A percentile compares a stretch with the other conserved stretches of the same genome.
Conservation (phyloP, 768 basidiomycete species). For the Trametes cingulata region DNA sequence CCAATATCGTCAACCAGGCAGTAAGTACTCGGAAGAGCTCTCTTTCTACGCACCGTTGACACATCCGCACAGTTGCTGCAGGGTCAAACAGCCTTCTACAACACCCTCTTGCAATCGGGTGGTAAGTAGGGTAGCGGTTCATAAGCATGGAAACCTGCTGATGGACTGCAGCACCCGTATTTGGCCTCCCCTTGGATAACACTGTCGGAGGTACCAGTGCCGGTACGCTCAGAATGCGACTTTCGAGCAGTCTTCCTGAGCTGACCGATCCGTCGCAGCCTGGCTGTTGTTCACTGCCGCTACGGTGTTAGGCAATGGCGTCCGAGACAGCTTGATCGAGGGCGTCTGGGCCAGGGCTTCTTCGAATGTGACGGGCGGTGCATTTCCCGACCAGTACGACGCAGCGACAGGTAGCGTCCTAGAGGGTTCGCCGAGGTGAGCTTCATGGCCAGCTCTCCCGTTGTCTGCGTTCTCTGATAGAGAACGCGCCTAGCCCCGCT, state of each 20-base stretch:
- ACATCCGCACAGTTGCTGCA: not conserved
- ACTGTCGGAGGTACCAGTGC: not conserved
- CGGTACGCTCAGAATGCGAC: not conserved
- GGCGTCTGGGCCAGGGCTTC: slow-evolving; percentile 2
- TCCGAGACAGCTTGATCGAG: slow-evolving; percentile 11
- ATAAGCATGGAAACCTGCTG: not conserved
- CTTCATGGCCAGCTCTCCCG: not conserved
- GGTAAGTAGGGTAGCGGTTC: not conserved
- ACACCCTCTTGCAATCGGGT: not conserved
- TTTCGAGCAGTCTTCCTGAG: no score
- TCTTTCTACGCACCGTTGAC: not conserved
- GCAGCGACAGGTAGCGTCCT: not conserved
- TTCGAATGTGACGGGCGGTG: slow-evolving; percentile 8
- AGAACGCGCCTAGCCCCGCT: slow-evolving; percentile 5
- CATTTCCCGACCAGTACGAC: slow-evolving; percentile 12
- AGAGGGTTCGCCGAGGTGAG: slow-evolving; percentile 10
- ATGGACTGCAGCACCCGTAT: not conserved
- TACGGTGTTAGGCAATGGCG: slow-evolving; percentile 7
- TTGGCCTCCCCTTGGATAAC: slow-evolving; percentile 12
- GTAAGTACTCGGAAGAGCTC: not conserved
- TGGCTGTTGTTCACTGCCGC: slow-evolving; percentile 21
- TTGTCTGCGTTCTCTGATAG: no score
- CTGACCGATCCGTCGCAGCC: not conserved
- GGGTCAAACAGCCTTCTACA: slow-evolving; percentile 10
- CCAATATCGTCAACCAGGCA: slow-evolving; percentile 1